These are phyloP conservation scores for Salvia miltiorrhiza DNA, from an alignment of 257 asterid species.

Conservation along the genomic window DNA sequence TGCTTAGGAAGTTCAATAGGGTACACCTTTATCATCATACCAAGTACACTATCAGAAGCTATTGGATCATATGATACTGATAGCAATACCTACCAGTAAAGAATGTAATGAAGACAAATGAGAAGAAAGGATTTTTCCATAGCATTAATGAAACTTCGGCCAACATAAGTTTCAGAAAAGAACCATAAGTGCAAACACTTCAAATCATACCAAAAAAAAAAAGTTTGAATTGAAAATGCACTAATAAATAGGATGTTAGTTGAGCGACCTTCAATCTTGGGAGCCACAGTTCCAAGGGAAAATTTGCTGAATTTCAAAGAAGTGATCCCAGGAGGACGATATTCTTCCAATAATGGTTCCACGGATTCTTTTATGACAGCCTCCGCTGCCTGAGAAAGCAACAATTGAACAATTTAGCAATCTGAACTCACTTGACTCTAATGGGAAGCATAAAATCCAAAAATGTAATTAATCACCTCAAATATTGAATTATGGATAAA, in stretches of 20 bases:
- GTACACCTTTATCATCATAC: background rate
- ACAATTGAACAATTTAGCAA: slow-evolving; percentile 15
- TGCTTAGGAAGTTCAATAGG: background rate
- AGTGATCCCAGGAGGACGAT: slow-evolving; percentile 86
- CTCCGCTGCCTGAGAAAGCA: slow-evolving; percentile 82
- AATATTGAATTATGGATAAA: background rate
- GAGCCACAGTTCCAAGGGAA: slow-evolving; percentile 97
- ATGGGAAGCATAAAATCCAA: background rate
- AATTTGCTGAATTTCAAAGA: slow-evolving; percentile 87
- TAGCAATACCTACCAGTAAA: background rate
- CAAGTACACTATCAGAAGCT: background rate
- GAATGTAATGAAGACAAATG: background rate
- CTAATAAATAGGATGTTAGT: background rate
- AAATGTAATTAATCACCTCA: slow-evolving; percentile 1
- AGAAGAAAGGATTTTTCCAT: background rate
- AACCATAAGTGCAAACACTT: background rate
- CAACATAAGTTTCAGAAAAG: background rate
- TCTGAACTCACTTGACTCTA: slow-evolving; percentile 10
- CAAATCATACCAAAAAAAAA: background rate
- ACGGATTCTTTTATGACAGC: slow-evolving; percentile 91
- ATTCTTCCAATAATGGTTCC: slow-evolving; percentile 95
- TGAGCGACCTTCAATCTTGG: slow-evolving; percentile 87
- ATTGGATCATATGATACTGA: background rate
- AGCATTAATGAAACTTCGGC: background rate
- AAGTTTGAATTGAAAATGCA: slow-evolving; percentile 9